A percentile compares a stretch with the other conserved stretches of the same genome.
Evolutionary conservation across 352 stramenopile genomes (phyloP).

Genomic region (Phytophthora macrochlamydospora): DNA sequence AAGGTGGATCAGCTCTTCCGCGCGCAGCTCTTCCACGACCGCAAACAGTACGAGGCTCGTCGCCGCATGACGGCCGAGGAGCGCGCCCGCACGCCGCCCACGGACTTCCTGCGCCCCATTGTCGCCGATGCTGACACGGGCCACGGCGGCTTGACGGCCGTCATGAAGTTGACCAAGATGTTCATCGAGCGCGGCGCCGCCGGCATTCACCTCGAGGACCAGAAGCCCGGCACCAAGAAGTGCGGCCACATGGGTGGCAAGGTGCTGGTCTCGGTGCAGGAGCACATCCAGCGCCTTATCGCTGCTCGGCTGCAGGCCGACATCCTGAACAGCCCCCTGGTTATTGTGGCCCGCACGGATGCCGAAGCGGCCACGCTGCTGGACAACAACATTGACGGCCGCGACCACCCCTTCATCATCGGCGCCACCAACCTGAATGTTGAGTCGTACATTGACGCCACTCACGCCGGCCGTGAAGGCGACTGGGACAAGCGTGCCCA

Average conservation of each 20-base stretch:
- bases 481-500: conserved; percentile 93
- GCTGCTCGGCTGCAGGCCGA: conserved; percentile 96
- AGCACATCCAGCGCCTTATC: conserved; percentile 97
- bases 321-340: conserved; percentile 93
- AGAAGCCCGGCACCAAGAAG: conserved; percentile 99
- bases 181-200: conserved; percentile 98
- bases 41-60: conserved; percentile 95
- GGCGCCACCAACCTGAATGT: conserved; percentile 92
- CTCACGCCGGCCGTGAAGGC: conserved; percentile 58
- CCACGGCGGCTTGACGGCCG: conserved; percentile 94
- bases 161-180: conserved; percentile 99
- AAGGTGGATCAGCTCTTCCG: conserved; percentile 98
- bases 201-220: conserved; percentile 98
- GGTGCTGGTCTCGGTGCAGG: conserved; percentile 96
- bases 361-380: conserved; percentile 97
- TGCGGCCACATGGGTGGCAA: conserved; percentile 99
- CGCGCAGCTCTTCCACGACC: conserved; percentile 97
- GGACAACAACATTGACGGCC: conserved; percentile 97
- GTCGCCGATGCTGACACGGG: conserved; percentile 98
- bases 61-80: conserved; percentile 81
- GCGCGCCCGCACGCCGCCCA: conserved; percentile 71
- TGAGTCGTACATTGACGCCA: conserved; percentile 86
- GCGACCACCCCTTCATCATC: conserved; percentile 98
- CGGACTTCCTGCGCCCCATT: conserved; percentile 97
- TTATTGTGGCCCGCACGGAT: conserved; percentile 98